Conservation (phyloP, 768 basidiomycete species). For the Calocybe gangraenosa region DNA sequence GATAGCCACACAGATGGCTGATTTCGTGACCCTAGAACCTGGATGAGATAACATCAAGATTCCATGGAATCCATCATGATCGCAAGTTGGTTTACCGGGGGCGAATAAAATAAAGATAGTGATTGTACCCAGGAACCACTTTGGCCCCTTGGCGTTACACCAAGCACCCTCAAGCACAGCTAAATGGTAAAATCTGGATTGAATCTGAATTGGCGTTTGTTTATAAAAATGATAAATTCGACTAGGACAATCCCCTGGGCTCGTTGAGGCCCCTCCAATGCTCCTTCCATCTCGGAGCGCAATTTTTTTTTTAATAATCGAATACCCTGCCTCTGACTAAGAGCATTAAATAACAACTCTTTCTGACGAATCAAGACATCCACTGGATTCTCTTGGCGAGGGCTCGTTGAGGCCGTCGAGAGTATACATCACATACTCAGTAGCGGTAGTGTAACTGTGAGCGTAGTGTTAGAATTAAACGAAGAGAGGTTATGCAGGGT, state of each 20-base stretch:
- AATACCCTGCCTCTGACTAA: conserved; percentile 38
- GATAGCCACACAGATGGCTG: neutral
- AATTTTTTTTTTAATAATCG: conserved; percentile 3
- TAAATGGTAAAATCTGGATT: no score
- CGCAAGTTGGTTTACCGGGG: no score
- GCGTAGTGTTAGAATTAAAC: neutral
- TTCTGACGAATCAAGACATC: conserved; percentile 50
- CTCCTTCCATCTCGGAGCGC: no score
- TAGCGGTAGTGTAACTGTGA: conserved; percentile 41
- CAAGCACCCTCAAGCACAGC: no score
- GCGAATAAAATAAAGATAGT: no score
- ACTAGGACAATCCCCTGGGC: conserved; percentile 19
- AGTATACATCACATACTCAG: conserved; percentile 27
- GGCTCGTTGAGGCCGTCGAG: conserved; percentile 79
- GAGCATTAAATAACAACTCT: conserved; percentile 42
- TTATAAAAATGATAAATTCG: no score
- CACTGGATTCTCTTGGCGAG: conserved; percentile 47
- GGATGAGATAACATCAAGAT: neutral
- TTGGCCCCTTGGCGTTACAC: no score
- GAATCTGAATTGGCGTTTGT: no score
- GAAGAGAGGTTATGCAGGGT: neutral
- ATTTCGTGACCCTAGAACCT: neutral
- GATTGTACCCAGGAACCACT: no score
- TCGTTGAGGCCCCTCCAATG: conserved; percentile 51
- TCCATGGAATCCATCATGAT: neutral